phyloP scores from a whole-genome alignment of 768 basidiomycete species.

The Termitomyces heimii region DNA sequence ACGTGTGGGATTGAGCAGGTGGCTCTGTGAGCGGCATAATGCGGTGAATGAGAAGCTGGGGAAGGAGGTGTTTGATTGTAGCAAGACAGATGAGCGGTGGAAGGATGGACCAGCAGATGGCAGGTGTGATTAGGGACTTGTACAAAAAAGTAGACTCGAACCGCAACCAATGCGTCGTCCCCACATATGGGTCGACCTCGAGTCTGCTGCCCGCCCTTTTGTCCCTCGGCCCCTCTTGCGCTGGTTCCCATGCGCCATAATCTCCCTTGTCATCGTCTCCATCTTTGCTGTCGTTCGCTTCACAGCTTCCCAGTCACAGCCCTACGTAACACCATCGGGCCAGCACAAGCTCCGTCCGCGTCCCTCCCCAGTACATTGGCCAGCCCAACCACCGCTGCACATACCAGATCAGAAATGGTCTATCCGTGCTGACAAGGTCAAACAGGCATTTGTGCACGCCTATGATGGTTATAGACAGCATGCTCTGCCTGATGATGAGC shows the following conservation, averaged over 20 bases:
- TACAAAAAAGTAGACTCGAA: background rate
- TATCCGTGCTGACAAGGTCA: constrained; percentile 46
- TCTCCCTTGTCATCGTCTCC: constrained; percentile 16
- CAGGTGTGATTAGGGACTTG: constrained; percentile 67
- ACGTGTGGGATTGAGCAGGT: constrained; percentile 61
- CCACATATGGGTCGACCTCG: constrained; percentile 12
- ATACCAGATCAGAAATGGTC: constrained; percentile 31
- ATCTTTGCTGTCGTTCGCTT: constrained; percentile 4
- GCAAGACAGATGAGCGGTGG: constrained; percentile 84
- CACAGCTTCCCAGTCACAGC: background rate
- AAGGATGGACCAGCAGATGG: constrained; percentile 86
- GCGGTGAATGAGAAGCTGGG: constrained; percentile 85
- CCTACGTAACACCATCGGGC: constrained; percentile 1
- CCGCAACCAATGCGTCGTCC: constrained; percentile 9
- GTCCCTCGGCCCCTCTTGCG: constrained; percentile 14
- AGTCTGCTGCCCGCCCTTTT: constrained; percentile 4
- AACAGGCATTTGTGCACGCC: constrained; percentile 54
- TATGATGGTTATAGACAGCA: constrained; percentile 47
- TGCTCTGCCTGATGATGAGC: constrained; percentile 54
- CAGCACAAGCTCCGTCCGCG: background rate
- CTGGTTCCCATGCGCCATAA: constrained; percentile 17
- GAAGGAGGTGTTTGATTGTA: constrained; percentile 79
- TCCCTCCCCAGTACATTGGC: background rate
- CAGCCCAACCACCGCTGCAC: background rate
- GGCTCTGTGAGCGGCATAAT: constrained; percentile 93